phyloP scores from a whole-genome alignment of 2,329 filamentous ascomycete genomes.

The Stachybotrys chartarum region DNA sequence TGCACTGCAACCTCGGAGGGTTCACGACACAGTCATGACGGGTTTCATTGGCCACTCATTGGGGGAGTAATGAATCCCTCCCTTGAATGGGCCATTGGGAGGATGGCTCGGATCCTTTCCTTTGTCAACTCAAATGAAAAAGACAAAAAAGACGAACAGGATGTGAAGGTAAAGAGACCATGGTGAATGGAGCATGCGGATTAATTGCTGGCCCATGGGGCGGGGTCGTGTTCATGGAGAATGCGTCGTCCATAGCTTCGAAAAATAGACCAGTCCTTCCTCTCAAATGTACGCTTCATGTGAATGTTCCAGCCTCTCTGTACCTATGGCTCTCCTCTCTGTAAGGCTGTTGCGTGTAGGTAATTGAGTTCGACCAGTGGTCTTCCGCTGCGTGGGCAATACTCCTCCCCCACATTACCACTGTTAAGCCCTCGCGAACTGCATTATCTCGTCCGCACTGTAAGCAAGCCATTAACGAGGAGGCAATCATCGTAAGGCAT shows the following conservation, averaged over 20 bases:
- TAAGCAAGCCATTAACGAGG: too few species aligned
- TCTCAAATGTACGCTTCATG: background rate
- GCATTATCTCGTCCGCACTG: too few species aligned
- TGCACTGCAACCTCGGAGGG: background rate
- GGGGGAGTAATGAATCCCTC: background rate
- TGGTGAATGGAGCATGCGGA: background rate
- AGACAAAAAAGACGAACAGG: background rate
- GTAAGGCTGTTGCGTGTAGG: too few species aligned
- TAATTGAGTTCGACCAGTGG: too few species aligned
- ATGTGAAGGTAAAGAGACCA: background rate
- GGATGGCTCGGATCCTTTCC: background rate
- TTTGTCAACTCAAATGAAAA: conserved; percentile 1
- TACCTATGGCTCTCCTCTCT: background rate
- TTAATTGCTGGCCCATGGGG: background rate
- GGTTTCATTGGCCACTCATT: background rate
- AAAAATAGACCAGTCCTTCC: conserved; percentile 1
- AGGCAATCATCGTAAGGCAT: too few species aligned
- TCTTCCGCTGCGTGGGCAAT: too few species aligned
- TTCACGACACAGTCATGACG: background rate
- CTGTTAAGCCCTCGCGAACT: too few species aligned
- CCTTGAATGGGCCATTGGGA: background rate
- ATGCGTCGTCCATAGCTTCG: background rate
- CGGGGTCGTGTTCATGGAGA: background rate
- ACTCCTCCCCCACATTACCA: too few species aligned
- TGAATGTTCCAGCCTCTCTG: background rate